A percentile compares a stretch with the other conserved stretches of the same genome.
Evolutionary conservation across 2,329 filamentous ascomycete genomes (phyloP).

Genomic region (Sporothrix phasma): DNA sequence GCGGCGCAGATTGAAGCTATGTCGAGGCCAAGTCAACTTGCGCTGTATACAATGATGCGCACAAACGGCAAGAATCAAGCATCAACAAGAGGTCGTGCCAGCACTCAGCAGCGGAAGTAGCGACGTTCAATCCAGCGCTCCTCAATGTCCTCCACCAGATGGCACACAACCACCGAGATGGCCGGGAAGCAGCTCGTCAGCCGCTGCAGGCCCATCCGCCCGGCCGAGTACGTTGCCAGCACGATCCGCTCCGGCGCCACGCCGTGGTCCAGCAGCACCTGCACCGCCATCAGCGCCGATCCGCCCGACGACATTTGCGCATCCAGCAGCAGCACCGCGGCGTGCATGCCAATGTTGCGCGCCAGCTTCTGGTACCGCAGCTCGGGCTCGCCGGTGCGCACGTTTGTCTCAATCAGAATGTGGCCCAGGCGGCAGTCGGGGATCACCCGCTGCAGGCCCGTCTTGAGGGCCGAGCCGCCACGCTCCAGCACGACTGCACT

Average conservation of each 20-base stretch:
- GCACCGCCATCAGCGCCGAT: conserved; percentile 80
- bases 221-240: conserved; percentile 86
- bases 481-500: conserved; percentile 83
- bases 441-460: conserved; percentile 78
- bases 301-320: conserved; percentile 92
- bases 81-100: not conserved
- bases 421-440: conserved; percentile 87
- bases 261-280: conserved; percentile 90
- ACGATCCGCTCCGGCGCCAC: conserved; percentile 77
- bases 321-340: conserved; percentile 71
- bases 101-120: conserved; percentile 74
- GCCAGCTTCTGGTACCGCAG: conserved; percentile 81
- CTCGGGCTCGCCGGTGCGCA: conserved; percentile 79
- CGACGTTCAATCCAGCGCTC: conserved; percentile 81
- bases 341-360: conserved; percentile 59
- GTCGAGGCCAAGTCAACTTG: not conserved
- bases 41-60: not conserved
- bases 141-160: conserved; percentile 71
- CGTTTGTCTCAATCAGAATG: conserved; percentile 81
- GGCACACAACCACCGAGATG: conserved; percentile 76
- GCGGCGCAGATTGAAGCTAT: not conserved
- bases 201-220: conserved; percentile 71
- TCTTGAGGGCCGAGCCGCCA: conserved; percentile 80
- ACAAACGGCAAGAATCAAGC: not conserved
- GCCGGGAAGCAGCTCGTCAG: conserved; percentile 82